phyloP scores from a whole-genome alignment of 768 basidiomycete genomes.

The Strobilomyces dryophilus region DNA sequence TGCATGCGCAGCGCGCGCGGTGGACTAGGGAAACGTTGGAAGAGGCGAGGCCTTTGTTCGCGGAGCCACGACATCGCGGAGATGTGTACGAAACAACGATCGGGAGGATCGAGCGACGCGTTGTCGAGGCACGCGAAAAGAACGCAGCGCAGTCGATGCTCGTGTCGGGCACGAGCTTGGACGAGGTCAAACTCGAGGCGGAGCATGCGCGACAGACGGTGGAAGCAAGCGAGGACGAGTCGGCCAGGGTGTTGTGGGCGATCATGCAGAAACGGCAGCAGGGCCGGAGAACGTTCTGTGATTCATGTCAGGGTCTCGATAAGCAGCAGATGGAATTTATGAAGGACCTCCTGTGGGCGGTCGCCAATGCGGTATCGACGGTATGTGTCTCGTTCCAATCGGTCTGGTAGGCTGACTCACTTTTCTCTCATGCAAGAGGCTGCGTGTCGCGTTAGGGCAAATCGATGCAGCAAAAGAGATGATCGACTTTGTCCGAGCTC shows the following conservation, averaged over 20 bases:
- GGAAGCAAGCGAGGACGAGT: conserved; percentile 85
- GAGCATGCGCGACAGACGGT: conserved; percentile 89
- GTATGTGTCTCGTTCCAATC: conserved; percentile 76
- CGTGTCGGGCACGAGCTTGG: conserved; percentile 89
- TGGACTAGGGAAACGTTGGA: conserved; percentile 78
- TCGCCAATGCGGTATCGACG: conserved; percentile 91
- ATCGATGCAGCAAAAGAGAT: conserved; percentile 86
- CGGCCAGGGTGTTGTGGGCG: conserved; percentile 72
- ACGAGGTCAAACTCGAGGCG: conserved; percentile 82
- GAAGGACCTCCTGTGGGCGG: conserved; percentile 94
- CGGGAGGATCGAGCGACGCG: conserved; percentile 86
- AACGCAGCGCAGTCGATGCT: conserved; percentile 91
- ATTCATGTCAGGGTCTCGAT: conserved; percentile 92
- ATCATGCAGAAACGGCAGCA: conserved; percentile 85
- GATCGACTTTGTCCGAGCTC: conserved; percentile 82
- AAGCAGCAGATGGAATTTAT: conserved; percentile 91
- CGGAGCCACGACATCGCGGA: conserved; percentile 66
- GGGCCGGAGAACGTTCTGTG: conserved; percentile 93
- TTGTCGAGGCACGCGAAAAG: conserved; percentile 85
- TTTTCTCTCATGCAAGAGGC: conserved; percentile 64
- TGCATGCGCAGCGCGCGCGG: conserved; percentile 68
- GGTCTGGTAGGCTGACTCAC: background rate
- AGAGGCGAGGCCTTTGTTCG: conserved; percentile 53
- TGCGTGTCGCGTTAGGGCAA: conserved; percentile 82
- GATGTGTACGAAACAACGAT: conserved; percentile 68